phyloP scores from a whole-genome alignment of 1,139 yeast species.

The Debaryomycetaceae sp. region DNA sequence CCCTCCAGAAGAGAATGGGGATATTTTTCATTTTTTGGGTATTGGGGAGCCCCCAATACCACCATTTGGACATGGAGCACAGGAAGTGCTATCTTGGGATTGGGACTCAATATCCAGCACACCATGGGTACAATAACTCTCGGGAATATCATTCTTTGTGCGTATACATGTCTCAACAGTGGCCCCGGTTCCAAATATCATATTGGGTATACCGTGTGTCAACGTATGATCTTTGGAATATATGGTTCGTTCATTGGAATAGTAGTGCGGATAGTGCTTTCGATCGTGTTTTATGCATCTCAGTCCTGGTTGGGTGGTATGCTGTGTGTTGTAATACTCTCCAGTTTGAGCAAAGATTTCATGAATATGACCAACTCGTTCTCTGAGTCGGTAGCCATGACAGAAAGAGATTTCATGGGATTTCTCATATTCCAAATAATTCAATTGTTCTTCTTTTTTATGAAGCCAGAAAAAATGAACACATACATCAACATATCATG shows the following conservation, averaged over 20 bases:
- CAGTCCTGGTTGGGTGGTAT: conserved; percentile 22
- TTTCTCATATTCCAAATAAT: conserved; percentile 19
- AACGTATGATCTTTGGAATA: conserved; percentile 14
- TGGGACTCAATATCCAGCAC: conserved; percentile 8
- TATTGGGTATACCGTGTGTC: conserved; percentile 16
- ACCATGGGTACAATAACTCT: conserved; percentile 15
- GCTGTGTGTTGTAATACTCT: conserved; percentile 6
- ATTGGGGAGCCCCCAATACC: conserved; percentile 12
- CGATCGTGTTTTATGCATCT: conserved; percentile 21
- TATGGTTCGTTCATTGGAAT: conserved; percentile 15
- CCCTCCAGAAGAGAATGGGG: conserved; percentile 9
- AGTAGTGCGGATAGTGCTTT: conserved; percentile 17
- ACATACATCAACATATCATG: conserved; percentile 12
- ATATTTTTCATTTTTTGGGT: conserved; percentile 4
- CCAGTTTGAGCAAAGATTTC: conserved; percentile 10
- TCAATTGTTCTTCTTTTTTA: conserved; percentile 14
- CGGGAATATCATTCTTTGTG: conserved; percentile 10
- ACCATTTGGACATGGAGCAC: conserved; percentile 12
- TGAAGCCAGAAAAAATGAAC: conserved; percentile 15
- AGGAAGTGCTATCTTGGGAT: conserved; percentile 8
- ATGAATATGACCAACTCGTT: conserved; percentile 14
- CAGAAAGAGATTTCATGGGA: conserved; percentile 21
- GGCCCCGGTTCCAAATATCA: conserved; percentile 13
- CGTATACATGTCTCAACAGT: not conserved
- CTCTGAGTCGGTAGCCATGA: conserved; percentile 14